Evolutionary conservation across 495 filamentous ascomycete genomes (phyloP).

Genomic region (Aspergillus haitiensis): DNA sequence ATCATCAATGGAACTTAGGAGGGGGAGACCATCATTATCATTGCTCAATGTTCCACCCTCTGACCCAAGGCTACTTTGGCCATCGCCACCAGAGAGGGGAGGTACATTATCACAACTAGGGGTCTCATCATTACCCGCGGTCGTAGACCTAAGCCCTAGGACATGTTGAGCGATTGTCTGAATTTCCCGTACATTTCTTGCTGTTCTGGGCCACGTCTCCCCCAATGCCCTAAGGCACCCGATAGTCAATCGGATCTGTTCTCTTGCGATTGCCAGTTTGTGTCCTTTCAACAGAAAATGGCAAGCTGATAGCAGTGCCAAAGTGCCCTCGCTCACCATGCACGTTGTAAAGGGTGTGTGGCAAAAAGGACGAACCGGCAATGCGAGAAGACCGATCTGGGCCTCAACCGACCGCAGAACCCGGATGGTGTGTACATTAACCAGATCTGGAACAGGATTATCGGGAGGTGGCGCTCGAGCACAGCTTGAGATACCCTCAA

Average conservation of each 20-base stretch:
- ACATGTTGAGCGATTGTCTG: slow-evolving; percentile 69
- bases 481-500: slow-evolving; percentile 35
- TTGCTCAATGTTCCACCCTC: slow-evolving; percentile 15
- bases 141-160: slow-evolving; percentile 19
- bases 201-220: slow-evolving; percentile 47
- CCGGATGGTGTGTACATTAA: slow-evolving; percentile 31
- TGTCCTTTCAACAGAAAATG: slow-evolving; percentile 23
- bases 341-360: slow-evolving; percentile 36
- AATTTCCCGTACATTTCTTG: slow-evolving; percentile 68
- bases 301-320: slow-evolving; percentile 35
- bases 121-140: slow-evolving; percentile 1
- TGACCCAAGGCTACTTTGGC: slow-evolving; percentile 3
- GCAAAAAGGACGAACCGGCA: slow-evolving; percentile 26
- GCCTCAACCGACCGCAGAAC: slow-evolving; percentile 29
- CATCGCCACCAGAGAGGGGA: slow-evolving; percentile 9
- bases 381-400: slow-evolving; percentile 32
- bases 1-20: slow-evolving; percentile 24
- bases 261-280: slow-evolving; percentile 31
- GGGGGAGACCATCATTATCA: slow-evolving; percentile 18
- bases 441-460: slow-evolving; percentile 27
- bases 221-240: slow-evolving; percentile 34
- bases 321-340: slow-evolving; percentile 33
- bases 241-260: slow-evolving; percentile 36
- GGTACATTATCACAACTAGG: slow-evolving; percentile 14
- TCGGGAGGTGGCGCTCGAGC: slow-evolving; percentile 28